Evolutionary conservation across 1,284 basidiomycete genomes (phyloP).

Genomic region (Cryptococcus depauperatus): DNA sequence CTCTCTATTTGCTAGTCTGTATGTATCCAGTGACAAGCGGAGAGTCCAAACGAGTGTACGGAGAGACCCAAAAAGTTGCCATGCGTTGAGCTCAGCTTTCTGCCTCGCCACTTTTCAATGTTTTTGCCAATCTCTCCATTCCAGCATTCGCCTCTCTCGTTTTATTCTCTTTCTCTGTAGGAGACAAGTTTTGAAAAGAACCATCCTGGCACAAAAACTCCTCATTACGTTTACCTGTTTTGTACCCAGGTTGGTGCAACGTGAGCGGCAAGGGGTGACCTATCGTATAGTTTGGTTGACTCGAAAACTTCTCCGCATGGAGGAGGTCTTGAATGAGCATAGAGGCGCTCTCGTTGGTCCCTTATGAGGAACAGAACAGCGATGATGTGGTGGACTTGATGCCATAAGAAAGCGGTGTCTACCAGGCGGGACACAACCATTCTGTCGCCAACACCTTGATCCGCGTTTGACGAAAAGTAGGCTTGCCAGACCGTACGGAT

Average conservation of each 20-base stretch:
- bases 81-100: slow-evolving; percentile 49
- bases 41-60: too few species aligned
- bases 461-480: slow-evolving; percentile 30
- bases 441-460: slow-evolving; percentile 6
- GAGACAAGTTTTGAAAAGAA: slow-evolving; percentile 12
- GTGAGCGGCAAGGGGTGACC: slow-evolving; percentile 83
- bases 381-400: slow-evolving; percentile 96
- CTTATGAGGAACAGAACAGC: slow-evolving; percentile 86
- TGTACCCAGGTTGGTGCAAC: slow-evolving; percentile 84
- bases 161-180: slow-evolving; percentile 13
- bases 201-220: slow-evolving; percentile 53
- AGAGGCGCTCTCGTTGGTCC: slow-evolving; percentile 64
- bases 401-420: slow-evolving; percentile 87
- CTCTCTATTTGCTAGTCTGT: too few species aligned
- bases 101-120: slow-evolving; percentile 25
- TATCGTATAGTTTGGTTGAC: slow-evolving; percentile 89
- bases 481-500: slow-evolving; percentile 30
- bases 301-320: slow-evolving; percentile 53
- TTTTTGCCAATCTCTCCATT: slow-evolving; percentile 31
- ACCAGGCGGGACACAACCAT: slow-evolving; percentile 73
- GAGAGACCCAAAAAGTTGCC: slow-evolving; percentile 48
- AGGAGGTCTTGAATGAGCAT: slow-evolving; percentile 65
- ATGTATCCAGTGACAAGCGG: too few species aligned
- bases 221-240: slow-evolving; percentile 60
- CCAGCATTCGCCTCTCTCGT: slow-evolving; percentile 21